Evolutionary conservation across 768 basidiomycete species (phyloP).

Genomic region (Suillus alpinus): DNA sequence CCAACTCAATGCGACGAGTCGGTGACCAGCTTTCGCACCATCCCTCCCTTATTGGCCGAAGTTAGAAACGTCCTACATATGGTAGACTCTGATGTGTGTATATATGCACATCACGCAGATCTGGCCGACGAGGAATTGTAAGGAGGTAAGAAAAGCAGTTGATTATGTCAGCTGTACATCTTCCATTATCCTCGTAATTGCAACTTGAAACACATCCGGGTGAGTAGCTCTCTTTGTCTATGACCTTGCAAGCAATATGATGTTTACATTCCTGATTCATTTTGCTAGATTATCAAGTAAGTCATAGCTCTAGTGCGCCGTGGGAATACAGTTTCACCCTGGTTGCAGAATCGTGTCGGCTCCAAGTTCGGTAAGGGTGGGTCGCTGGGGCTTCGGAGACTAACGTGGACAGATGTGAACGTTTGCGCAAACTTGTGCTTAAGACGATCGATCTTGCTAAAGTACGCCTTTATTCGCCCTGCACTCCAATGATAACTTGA

Average conservation of each 20-base stretch:
- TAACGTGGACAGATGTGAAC: constrained; percentile 93
- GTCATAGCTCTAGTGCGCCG: constrained; percentile 9
- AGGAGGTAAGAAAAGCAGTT: not conserved
- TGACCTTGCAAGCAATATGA: not conserved
- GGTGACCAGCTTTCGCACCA: constrained; percentile 56
- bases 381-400: constrained; percentile 93
- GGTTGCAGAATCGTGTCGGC: constrained; percentile 84
- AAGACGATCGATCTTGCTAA: constrained; percentile 98
- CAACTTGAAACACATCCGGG: not conserved
- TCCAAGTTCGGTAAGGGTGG: constrained; percentile 96
- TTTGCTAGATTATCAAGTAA: constrained; percentile 64
- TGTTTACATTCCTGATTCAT: not conserved
- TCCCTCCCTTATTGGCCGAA: constrained; percentile 56
- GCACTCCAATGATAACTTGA: not conserved
- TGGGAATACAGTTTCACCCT: constrained; percentile 6
- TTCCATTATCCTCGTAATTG: not conserved
- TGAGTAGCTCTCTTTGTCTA: not conserved
- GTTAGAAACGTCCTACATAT: constrained; percentile 46
- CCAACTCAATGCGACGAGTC: constrained; percentile 72
- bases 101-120: not conserved
- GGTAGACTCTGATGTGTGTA: constrained; percentile 61
- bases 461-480: constrained; percentile 39
- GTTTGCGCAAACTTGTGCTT: constrained; percentile 89
- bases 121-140: not conserved
- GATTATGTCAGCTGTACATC: not conserved